Evolutionary conservation across 2,329 filamentous ascomycete species (phyloP).

Genomic region (Sarocladium brachiariae): DNA sequence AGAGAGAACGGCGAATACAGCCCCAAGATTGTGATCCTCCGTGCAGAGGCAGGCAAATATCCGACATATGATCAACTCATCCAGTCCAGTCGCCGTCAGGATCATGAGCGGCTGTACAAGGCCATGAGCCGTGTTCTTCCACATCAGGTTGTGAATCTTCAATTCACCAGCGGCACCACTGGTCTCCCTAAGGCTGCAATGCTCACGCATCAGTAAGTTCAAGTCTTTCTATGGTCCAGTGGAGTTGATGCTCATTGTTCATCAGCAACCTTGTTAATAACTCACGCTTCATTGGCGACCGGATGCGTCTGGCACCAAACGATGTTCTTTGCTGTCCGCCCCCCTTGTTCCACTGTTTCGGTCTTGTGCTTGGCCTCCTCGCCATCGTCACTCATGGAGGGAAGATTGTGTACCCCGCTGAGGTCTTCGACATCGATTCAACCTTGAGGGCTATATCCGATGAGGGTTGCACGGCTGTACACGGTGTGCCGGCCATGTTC

Average conservation of each 20-base stretch:
- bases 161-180: conserved; percentile 71
- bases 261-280: conserved; percentile 56
- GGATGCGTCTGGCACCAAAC: conserved; percentile 59
- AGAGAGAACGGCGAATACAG: conserved; percentile 19
- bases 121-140: conserved; percentile 50
- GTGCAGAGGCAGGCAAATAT: conserved; percentile 45
- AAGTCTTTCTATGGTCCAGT: background rate
- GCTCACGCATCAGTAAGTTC: conserved; percentile 59
- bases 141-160: conserved; percentile 64
- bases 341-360: conserved; percentile 81
- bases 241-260: background rate
- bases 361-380: conserved; percentile 68
- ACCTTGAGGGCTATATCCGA: conserved; percentile 60
- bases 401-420: conserved; percentile 69
- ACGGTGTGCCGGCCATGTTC: conserved; percentile 82
- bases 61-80: conserved; percentile 54
- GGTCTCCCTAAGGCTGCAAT: conserved; percentile 68
- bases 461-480: conserved; percentile 65
- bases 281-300: conserved; percentile 64
- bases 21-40: conserved; percentile 53
- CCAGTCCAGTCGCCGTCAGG: conserved; percentile 39
- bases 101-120: conserved; percentile 42
- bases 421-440: conserved; percentile 63
- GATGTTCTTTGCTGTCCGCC: conserved; percentile 76
- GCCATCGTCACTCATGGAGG: conserved; percentile 67